phyloP scores from a whole-genome alignment of 129 eudicot genomes.

The Erigeron canadensis region DNA sequence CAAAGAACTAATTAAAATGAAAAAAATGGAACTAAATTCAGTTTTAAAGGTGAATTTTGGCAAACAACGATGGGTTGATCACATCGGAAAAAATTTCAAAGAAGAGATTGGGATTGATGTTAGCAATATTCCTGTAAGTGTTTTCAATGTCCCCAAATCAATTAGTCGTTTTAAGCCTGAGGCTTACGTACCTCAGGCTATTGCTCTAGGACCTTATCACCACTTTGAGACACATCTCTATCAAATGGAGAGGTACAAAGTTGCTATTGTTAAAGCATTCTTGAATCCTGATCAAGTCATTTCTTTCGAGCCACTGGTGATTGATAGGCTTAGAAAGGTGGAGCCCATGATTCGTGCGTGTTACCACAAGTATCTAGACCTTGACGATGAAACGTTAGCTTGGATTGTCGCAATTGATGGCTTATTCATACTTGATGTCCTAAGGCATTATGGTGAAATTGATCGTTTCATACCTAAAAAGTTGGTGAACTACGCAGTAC shows the following conservation, averaged over 20 bases:
- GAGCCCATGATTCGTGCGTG: slow-evolving; percentile 39
- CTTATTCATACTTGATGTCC: slow-evolving; percentile 34
- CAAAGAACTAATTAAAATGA: slow-evolving; percentile 5
- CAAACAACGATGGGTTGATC: slow-evolving; percentile 40
- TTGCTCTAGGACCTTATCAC: slow-evolving; percentile 49
- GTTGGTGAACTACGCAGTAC: slow-evolving; percentile 13
- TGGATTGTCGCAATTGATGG: slow-evolving; percentile 46
- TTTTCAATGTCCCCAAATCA: slow-evolving; percentile 39
- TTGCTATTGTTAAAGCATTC: slow-evolving; percentile 30
- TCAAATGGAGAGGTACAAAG: slow-evolving; percentile 43
- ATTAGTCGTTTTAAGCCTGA: slow-evolving; percentile 39
- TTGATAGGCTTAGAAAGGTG: slow-evolving; percentile 12
- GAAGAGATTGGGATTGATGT: slow-evolving; percentile 31
- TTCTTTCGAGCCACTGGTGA: slow-evolving; percentile 22
- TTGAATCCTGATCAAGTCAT: slow-evolving; percentile 11
- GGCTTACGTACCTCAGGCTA: slow-evolving; percentile 41
- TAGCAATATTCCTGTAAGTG: slow-evolving; percentile 20
- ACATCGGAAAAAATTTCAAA: slow-evolving; percentile 30
- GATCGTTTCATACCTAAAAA: slow-evolving; percentile 16
- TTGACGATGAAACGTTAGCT: slow-evolving; percentile 33
- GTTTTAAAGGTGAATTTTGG: slow-evolving; percentile 16
- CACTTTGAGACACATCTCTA: slow-evolving; percentile 38
- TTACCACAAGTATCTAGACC: slow-evolving; percentile 44
- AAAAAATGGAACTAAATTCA: slow-evolving; percentile 24
- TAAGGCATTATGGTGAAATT: slow-evolving; percentile 15